Conservation (phyloP, 139 green algal species). For the Micractinium sp. region DNA sequence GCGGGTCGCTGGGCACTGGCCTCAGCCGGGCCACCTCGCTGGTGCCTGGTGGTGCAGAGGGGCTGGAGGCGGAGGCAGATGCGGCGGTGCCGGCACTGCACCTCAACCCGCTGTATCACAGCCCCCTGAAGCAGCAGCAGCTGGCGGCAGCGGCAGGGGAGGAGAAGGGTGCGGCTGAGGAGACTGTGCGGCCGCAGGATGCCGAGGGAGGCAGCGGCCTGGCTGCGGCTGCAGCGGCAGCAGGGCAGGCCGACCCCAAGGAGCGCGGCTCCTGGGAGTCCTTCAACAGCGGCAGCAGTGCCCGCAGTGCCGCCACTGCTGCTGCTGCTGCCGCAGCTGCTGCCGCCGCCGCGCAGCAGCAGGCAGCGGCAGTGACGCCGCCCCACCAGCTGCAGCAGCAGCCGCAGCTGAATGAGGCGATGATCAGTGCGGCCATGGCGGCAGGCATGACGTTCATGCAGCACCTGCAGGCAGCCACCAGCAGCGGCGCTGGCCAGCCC, state of each 20-base stretch:
- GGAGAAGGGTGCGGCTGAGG: background rate
- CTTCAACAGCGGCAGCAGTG: background rate
- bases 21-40: conserved; percentile 3
- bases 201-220: background rate
- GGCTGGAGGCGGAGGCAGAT: background rate
- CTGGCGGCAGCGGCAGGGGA: background rate
- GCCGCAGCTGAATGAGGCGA: conserved; percentile 13
- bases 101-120: no score
- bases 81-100: background rate
- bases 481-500: background rate
- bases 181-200: background rate
- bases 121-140: background rate
- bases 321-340: background rate
- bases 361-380: background rate
- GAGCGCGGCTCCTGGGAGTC: conserved; percentile 21
- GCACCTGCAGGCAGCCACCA: conserved; percentile 10
- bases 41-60: background rate
- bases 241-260: background rate
- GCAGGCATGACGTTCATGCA: conserved; percentile 22
- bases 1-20: background rate
- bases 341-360: background rate
- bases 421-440: conserved; percentile 15
- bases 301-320: background rate
- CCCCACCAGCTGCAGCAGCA: background rate
- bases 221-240: background rate